These are phyloP conservation scores for Eucalyptus polybractea DNA, from an alignment of 345 rosid genomes.

Conservation along the genomic window DNA sequence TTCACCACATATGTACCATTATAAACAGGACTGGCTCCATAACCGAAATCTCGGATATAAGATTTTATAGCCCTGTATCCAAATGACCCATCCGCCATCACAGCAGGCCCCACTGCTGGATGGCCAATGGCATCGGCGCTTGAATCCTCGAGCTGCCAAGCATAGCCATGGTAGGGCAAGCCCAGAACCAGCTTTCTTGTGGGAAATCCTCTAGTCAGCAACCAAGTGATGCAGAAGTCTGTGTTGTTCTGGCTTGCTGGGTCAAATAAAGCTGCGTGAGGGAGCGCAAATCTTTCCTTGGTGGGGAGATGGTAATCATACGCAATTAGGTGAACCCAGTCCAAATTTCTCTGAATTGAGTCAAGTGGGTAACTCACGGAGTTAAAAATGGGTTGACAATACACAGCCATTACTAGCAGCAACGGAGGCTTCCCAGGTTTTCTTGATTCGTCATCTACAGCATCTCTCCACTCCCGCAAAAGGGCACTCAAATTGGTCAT, in stretches of 20 bases:
- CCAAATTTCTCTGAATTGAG: neutral
- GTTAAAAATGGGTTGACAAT: neutral
- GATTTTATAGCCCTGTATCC: constrained; percentile 4
- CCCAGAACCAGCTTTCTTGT: constrained; percentile 5
- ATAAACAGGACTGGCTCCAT: constrained; percentile 4
- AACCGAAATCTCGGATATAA: neutral
- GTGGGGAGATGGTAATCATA: constrained; percentile 1
- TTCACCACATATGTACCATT: constrained; percentile 16
- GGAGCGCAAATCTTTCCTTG: neutral
- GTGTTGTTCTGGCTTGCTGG: neutral
- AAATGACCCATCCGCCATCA: neutral
- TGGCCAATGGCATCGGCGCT: neutral
- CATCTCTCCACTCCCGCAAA: constrained; percentile 8
- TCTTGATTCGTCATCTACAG: neutral
- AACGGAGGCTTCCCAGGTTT: neutral
- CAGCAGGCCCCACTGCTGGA: neutral
- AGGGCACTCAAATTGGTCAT: neutral
- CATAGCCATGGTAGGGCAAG: constrained; percentile 18
- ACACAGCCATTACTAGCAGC: neutral
- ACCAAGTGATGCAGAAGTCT: neutral
- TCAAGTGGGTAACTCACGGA: constrained; percentile 1
- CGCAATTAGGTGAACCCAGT: constrained; percentile 6
- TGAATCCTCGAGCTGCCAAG: constrained; percentile 7
- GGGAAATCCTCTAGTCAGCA: neutral
- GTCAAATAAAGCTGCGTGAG: constrained; percentile 7